Percentiles rank a stretch among this genome's conserved stretches.
Evolutionary conservation across 2,329 filamentous ascomycete genomes (phyloP).

Genomic region (Ceratocystis eucalypticola): DNA sequence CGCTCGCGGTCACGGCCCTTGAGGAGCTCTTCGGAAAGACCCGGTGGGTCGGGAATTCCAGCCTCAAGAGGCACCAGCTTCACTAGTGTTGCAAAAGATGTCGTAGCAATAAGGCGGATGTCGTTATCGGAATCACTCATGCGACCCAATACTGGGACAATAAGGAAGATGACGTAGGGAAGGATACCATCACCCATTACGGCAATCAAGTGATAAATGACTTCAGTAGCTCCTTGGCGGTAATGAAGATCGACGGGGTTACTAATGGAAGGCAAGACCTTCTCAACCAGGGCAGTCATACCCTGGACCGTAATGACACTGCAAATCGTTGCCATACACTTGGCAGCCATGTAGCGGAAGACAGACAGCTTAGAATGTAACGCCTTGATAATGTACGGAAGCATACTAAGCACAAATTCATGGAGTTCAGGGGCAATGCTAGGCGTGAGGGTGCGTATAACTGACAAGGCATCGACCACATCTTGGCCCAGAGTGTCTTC

Average conservation of each 20-base stretch:
- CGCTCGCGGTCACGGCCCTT: constrained; percentile 85
- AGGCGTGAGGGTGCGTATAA: constrained; percentile 83
- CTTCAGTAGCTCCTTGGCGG: constrained; percentile 88
- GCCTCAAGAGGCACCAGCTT: constrained; percentile 95
- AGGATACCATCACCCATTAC: constrained; percentile 96
- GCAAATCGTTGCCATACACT: constrained; percentile 93
- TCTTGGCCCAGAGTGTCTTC: constrained; percentile 73
- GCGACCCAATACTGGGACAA: constrained; percentile 86
- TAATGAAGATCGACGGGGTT: constrained; percentile 79
- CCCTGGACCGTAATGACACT: constrained; percentile 90
- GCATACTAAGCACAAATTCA: constrained; percentile 65
- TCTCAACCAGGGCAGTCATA: constrained; percentile 90
- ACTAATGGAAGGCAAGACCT: constrained; percentile 80
- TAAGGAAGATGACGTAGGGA: constrained; percentile 96
- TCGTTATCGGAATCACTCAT: constrained; percentile 99
- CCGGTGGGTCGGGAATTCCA: constrained; percentile 90
- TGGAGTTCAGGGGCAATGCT: constrained; percentile 66
- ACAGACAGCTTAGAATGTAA: constrained; percentile 81
- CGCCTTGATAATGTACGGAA: constrained; percentile 76
- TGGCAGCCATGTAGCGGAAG: constrained; percentile 90
- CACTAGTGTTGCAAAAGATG: constrained; percentile 90
- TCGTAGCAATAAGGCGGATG: constrained; percentile 84
- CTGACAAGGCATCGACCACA: constrained; percentile 85
- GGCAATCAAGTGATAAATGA: constrained; percentile 90
- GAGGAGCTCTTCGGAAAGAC: constrained; percentile 74